A percentile compares a stretch with the other conserved stretches of the same genome.
Conservation (phyloP, 2,329 filamentous ascomycete genomes). For the Xylaria arbuscula region DNA sequence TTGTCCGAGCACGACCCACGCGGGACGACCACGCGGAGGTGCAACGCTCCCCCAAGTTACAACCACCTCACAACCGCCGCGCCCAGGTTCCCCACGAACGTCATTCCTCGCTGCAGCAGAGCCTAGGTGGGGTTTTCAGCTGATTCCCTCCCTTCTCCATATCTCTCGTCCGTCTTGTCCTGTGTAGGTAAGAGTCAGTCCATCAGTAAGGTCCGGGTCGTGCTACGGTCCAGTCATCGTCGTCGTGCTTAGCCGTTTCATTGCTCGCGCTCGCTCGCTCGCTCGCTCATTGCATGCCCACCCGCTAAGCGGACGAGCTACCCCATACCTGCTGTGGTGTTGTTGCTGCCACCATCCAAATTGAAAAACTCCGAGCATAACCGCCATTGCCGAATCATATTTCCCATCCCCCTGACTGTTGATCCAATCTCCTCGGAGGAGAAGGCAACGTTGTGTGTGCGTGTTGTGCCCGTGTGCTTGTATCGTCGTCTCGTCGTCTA, state of each 20-base stretch:
- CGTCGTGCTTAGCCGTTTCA: constrained; percentile 15
- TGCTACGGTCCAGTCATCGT: constrained; percentile 5
- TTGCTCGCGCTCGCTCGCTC: not conserved
- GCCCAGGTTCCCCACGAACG: constrained; percentile 36
- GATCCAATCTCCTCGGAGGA: constrained; percentile 18
- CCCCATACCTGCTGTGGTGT: not conserved
- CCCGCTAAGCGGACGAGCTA: too few species aligned
- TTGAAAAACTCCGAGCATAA: constrained; percentile 21
- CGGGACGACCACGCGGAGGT: constrained; percentile 5
- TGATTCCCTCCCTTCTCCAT: not conserved
- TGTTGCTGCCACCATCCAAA: constrained; percentile 17
- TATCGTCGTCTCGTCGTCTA: constrained; percentile 12
- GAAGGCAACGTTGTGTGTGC: constrained; percentile 16
- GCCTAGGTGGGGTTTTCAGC: constrained; percentile 17
- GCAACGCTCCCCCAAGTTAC: constrained; percentile 26
- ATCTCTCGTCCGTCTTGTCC: not conserved
- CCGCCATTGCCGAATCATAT: constrained; percentile 30
- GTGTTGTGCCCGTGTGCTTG: constrained; percentile 21
- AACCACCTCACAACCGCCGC: not conserved
- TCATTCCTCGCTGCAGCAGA: constrained; percentile 31
- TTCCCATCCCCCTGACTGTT: constrained; percentile 20
- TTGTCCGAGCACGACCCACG: constrained; percentile 49
- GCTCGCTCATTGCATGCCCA: constrained; percentile 7
- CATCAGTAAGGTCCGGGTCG: constrained; percentile 23
- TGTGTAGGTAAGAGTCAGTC: constrained; percentile 11